These are phyloP conservation scores for Trichoderma oligosporum DNA, from an alignment of 2,329 filamentous ascomycete genomes.

Conservation along the genomic window DNA sequence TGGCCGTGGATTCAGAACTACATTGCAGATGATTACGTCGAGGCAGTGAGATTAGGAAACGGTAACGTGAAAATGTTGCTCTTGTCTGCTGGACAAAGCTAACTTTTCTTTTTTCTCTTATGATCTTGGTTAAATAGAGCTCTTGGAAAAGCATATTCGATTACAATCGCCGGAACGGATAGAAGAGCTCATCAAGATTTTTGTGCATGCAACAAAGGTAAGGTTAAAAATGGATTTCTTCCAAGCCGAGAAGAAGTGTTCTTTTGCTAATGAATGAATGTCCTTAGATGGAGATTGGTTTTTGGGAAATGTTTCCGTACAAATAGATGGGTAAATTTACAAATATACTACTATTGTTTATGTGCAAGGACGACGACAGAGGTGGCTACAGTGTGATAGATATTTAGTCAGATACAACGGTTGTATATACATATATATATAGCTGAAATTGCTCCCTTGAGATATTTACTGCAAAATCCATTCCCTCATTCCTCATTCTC, in stretches of 20 bases:
- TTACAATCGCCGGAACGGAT: slow-evolving; percentile 70
- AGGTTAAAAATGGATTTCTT: slow-evolving; percentile 25
- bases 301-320: slow-evolving; percentile 52
- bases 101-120: too few relatives aligned
- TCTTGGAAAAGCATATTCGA: slow-evolving; percentile 73
- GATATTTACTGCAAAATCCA: not conserved
- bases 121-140: slow-evolving; percentile 42
- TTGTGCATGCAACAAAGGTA: slow-evolving; percentile 81
- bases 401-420: not conserved
- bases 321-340: slow-evolving; percentile 20
- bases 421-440: too few relatives aligned
- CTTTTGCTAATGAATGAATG: slow-evolving; percentile 7
- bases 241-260: not conserved
- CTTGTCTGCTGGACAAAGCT: not conserved
- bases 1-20: slow-evolving; percentile 93
- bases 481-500: not conserved
- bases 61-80: slow-evolving; percentile 47
- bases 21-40: slow-evolving; percentile 70
- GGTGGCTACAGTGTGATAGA: not conserved
- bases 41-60: slow-evolving; percentile 66
- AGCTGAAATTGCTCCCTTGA: too few relatives aligned
- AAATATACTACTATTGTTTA: not conserved
- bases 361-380: not conserved
- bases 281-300: slow-evolving; percentile 50
- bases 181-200: slow-evolving; percentile 79